Conservation (phyloP, 108 stramenopile genomes). For the Fragilariopsis cylindrus region DNA sequence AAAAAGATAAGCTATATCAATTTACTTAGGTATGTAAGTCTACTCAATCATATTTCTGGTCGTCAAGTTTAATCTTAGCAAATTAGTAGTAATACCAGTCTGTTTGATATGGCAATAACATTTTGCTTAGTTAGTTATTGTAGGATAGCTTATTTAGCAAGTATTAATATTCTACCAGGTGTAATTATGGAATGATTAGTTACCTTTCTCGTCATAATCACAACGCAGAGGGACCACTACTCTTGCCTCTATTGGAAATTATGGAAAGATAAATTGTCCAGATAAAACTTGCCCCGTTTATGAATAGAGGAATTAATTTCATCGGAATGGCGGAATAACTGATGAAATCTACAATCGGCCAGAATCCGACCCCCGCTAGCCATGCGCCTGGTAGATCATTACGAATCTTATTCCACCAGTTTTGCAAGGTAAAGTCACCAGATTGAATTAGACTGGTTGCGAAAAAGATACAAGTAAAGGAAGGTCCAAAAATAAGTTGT, state of each 20-base stretch:
- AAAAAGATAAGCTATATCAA: no score
- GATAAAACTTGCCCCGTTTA: slow-evolving; percentile 78
- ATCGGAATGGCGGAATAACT: slow-evolving; percentile 68
- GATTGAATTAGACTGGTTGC: slow-evolving; percentile 60
- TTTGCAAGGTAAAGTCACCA: slow-evolving; percentile 54
- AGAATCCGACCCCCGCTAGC: slow-evolving; percentile 77
- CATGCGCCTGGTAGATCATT: slow-evolving; percentile 78
- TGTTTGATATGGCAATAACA: no score
- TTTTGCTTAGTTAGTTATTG: no score
- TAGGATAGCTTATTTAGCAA: no score
- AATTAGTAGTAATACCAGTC: no score
- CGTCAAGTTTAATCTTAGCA: no score
- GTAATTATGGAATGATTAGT: no score
- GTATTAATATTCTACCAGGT: no score
- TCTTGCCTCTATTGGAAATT: slow-evolving; percentile 56
- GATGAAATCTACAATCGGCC: slow-evolving; percentile 89
- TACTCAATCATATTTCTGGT: no score
- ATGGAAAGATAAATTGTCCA: slow-evolving; percentile 88
- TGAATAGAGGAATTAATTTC: slow-evolving; percentile 78
- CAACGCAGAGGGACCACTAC: neutral
- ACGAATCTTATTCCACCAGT: slow-evolving; percentile 67
- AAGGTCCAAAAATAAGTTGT: slow-evolving; percentile 85
- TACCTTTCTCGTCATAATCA: neutral
- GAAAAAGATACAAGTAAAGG: slow-evolving; percentile 87
- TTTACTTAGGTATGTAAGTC: no score